Conservation (phyloP, 768 basidiomycete species). For the Hygrocybe coccinea region DNA sequence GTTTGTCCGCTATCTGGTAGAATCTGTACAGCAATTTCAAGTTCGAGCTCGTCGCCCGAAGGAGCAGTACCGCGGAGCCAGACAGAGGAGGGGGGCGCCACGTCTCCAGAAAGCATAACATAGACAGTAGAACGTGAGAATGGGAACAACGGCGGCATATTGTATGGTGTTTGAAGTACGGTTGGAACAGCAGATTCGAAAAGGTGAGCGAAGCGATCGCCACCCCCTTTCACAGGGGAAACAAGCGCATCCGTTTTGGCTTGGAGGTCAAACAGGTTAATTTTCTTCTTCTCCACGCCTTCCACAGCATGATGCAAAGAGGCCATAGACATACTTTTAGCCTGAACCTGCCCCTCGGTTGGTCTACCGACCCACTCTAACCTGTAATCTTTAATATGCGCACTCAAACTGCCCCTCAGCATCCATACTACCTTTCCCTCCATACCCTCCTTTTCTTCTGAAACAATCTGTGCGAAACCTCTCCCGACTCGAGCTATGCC, state of each 20-base stretch:
- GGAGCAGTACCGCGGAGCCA: not conserved
- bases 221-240: not conserved
- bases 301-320: not conserved
- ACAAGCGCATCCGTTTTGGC: not conserved
- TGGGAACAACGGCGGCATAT: not conserved
- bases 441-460: not conserved
- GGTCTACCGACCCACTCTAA: not conserved
- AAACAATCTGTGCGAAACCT: not conserved
- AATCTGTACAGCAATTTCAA: not conserved
- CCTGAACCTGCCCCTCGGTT: not conserved
- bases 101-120: not conserved
- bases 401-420: not conserved
- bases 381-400: not conserved
- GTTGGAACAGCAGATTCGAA: not conserved
- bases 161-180: not conserved
- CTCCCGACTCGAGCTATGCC: not conserved
- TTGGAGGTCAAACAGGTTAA: not conserved
- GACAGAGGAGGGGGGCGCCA: not conserved
- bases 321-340: not conserved
- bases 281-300: constrained; percentile 1
- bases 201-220: not conserved
- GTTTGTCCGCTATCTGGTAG: not conserved
- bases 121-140: not conserved
- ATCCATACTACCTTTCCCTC: not conserved
- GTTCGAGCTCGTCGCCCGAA: not conserved